Evolutionary conservation across 78 protist genomes (phyloP).

Genomic region (Speleostelium caveatum): DNA sequence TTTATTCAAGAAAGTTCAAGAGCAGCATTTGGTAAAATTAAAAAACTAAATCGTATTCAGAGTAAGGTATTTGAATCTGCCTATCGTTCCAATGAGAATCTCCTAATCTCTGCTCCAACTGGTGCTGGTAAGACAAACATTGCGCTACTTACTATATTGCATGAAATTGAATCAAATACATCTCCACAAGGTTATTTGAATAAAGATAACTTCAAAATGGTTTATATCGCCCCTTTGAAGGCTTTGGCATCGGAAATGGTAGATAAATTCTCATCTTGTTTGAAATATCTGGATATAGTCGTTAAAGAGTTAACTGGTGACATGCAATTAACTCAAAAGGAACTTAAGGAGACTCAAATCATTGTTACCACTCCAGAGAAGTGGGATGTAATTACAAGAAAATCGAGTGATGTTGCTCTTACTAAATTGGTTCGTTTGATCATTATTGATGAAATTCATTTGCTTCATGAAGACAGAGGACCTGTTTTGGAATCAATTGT

Average conservation of each 20-base stretch:
- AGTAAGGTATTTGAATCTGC: conserved; percentile 87
- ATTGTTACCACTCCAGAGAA: conserved; percentile 99
- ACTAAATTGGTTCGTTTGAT: conserved; percentile 88
- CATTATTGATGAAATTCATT: conserved; percentile 99
- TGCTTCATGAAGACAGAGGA: conserved; percentile 99
- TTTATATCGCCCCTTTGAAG: conserved; percentile 99
- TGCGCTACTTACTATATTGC: conserved; percentile 86
- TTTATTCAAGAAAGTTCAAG: not conserved
- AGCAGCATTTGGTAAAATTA: conserved; percentile 51
- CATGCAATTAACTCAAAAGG: conserved; percentile 97
- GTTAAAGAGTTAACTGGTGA: conserved; percentile 99
- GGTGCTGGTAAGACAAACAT: conserved; percentile 90
- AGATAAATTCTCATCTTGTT: conserved; percentile 78
- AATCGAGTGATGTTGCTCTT: conserved; percentile 89
- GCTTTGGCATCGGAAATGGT: conserved; percentile 98
- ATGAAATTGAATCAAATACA: conserved; percentile 74
- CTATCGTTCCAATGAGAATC: conserved; percentile 92
- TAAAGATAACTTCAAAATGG: conserved; percentile 94
- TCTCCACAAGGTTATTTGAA: conserved; percentile 16
- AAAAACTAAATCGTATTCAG: conserved; percentile 75
- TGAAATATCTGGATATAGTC: conserved; percentile 88
- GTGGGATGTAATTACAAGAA: conserved; percentile 99
- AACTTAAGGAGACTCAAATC: conserved; percentile 92
- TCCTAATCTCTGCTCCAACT: conserved; percentile 99
- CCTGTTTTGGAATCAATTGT: conserved; percentile 98